Evolutionary conservation across 78 protist species (phyloP).

Genomic region (Dictyostelium intermedium): DNA sequence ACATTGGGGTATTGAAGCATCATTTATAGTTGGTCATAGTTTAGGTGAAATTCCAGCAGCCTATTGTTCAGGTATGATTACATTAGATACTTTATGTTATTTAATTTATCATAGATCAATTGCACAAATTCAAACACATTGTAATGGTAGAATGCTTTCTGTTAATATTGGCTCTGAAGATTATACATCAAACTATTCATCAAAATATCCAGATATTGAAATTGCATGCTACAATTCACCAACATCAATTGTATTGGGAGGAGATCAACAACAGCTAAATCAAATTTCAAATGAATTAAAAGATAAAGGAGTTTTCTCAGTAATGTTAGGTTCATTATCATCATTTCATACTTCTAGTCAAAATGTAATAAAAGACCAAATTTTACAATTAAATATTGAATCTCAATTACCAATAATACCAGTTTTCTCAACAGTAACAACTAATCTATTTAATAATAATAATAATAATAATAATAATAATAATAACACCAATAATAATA

Average conservation of each 20-base stretch:
- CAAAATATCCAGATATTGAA: slow-evolving; percentile 2
- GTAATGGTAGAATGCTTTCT: slow-evolving; percentile 63
- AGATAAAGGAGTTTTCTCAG: neutral
- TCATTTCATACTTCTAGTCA: slow-evolving; percentile 11
- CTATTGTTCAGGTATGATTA: neutral
- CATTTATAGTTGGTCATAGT: slow-evolving; percentile 8
- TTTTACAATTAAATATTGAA: neutral
- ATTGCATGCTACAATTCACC: slow-evolving; percentile 46
- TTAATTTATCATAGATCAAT: neutral
- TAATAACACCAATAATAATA: too few species aligned
- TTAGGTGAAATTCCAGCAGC: slow-evolving; percentile 52
- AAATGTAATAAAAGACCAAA: neutral
- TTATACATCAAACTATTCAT: neutral
- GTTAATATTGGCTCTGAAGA: neutral
- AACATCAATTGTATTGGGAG: slow-evolving; percentile 8
- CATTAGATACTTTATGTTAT: neutral
- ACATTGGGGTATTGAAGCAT: neutral
- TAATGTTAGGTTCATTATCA: neutral
- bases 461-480: too few species aligned
- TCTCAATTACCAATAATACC: neutral
- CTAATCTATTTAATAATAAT: neutral
- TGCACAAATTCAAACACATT: neutral
- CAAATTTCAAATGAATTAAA: neutral
- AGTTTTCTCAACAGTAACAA: slow-evolving; percentile 19
- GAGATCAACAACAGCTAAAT: neutral